phyloP scores from a whole-genome alignment of 2,329 filamentous ascomycete genomes.

The Ceratocystis smalleyi region DNA sequence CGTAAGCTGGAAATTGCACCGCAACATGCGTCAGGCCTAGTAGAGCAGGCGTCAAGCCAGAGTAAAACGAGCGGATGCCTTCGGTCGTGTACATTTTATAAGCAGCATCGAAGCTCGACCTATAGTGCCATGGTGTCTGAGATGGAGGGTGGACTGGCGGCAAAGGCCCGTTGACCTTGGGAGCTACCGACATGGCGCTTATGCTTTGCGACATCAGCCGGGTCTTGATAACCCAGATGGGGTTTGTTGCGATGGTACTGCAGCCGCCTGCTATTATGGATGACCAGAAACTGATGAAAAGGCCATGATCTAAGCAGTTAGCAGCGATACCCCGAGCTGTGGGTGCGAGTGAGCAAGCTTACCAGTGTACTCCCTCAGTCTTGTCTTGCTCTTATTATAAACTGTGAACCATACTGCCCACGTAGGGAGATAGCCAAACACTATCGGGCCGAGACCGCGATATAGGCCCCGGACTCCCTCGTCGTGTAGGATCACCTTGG shows the following conservation, averaged over 20 bases:
- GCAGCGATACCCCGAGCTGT: background rate
- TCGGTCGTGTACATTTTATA: conserved; percentile 91
- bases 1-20: conserved; percentile 92
- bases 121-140: conserved; percentile 77
- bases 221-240: conserved; percentile 99
- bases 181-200: conserved; percentile 22
- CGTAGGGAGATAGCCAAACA: conserved; percentile 87
- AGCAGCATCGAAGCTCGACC: conserved; percentile 75
- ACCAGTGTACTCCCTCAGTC: conserved; percentile 53
- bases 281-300: conserved; percentile 66
- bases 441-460: conserved; percentile 80
- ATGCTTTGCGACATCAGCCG: conserved; percentile 86
- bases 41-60: conserved; percentile 78
- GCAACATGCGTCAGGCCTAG: conserved; percentile 88
- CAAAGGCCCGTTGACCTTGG: conserved; percentile 23
- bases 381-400: conserved; percentile 76
- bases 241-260: conserved; percentile 88
- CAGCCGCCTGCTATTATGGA: conserved; percentile 82
- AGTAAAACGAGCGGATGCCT: conserved; percentile 83
- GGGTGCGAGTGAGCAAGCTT: conserved; percentile 19
- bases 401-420: conserved; percentile 98
- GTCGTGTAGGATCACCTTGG: conserved; percentile 67
- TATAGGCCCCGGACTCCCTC: conserved; percentile 87
- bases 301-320: conserved; percentile 16
- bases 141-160: conserved; percentile 40